Evolutionary conservation across 495 filamentous ascomycete genomes (phyloP), one percentile per base, ranked within the genome.

Genomic region (Letharia lupina): DNA sequence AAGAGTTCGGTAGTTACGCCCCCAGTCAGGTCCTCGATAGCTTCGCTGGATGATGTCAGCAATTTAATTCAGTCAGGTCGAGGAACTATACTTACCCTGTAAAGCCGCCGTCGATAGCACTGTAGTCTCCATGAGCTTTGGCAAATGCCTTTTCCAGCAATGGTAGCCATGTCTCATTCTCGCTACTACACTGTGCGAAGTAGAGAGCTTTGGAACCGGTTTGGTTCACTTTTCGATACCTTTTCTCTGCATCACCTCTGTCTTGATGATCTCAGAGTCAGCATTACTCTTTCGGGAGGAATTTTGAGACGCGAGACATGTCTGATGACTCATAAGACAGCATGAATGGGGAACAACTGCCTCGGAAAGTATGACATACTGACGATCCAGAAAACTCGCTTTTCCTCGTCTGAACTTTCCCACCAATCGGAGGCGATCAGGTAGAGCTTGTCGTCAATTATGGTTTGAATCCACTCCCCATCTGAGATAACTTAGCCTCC

Each of bases 71-170:
- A n/a, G n/a, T n/a, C 13, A 47, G 33, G 15, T 12, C 8, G 48
- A 57, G 42, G 18, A n/a, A 23, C 11, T 2, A 31, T 35, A 68
- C 74, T 56, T 74, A 84, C 81, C 86, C 91, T 28, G 89, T 88
- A 73, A 86, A 93, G 2, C 92, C 92, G 28, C 91, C 91, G 67
- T 93, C 88, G 59, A 96, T 91, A 2, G 91, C 82, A 15, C 84
- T 81, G 70, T 88, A 96, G 73, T 94, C 90, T 5, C 91, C 91
- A 70, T 98, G 93, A 15, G 91, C 92, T 74, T 98, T 98, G 57
- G 93, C 93, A 76, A 94, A 98, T 0, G 93, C 93, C 75, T 98
- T 98, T 72, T 98, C 93, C 5, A 98, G 83, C 58, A 98, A 77
- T 1, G 93, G 93, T 37, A 98, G 79, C 93, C 93, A 98, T 1